Conservation (phyloP, 495 filamentous ascomycete species). For the Aspergillus nidulans region DNA sequence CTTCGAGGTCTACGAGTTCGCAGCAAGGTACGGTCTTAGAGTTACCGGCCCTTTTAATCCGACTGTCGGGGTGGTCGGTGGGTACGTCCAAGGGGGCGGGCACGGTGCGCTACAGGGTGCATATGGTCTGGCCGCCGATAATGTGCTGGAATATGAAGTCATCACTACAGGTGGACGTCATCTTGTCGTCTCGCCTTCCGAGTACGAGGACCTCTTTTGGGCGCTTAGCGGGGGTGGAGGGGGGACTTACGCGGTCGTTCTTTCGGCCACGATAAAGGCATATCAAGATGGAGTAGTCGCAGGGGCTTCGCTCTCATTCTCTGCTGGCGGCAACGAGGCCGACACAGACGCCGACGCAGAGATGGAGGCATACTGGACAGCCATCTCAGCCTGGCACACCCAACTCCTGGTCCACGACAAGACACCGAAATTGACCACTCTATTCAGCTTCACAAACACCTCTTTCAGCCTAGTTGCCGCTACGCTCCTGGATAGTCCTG, state of each 20-base stretch:
- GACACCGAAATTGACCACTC: background rate
- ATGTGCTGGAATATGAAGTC: slow-evolving; percentile 56
- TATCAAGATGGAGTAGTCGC: slow-evolving; percentile 30
- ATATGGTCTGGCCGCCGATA: slow-evolving; percentile 58
- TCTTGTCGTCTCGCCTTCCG: slow-evolving; percentile 41
- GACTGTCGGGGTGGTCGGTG: slow-evolving; percentile 37
- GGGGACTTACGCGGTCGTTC: slow-evolving; percentile 57
- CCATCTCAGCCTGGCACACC: slow-evolving; percentile 4
- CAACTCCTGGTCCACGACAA: background rate
- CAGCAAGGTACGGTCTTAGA: slow-evolving; percentile 14
- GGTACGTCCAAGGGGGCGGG: slow-evolving; percentile 56
- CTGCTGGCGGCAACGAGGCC: background rate
- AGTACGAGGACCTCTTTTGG: slow-evolving; percentile 60
- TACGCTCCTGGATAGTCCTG: background rate
- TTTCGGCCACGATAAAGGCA: slow-evolving; percentile 35
- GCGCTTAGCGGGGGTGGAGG: slow-evolving; percentile 61
- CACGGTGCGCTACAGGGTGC: slow-evolving; percentile 45
- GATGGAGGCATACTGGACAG: slow-evolving; percentile 12
- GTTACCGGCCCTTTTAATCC: slow-evolving; percentile 20
- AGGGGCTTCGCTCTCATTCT: slow-evolving; percentile 23
- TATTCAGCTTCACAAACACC: background rate
- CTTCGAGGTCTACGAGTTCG: slow-evolving; percentile 37
- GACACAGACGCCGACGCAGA: background rate
- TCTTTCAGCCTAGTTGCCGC: background rate
- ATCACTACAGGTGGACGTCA: slow-evolving; percentile 46